Evolutionary conservation across 148 eudicot species (phyloP), one percentile per base, ranked within the genome.

Genomic region (Salicornia ramosissima): DNA sequence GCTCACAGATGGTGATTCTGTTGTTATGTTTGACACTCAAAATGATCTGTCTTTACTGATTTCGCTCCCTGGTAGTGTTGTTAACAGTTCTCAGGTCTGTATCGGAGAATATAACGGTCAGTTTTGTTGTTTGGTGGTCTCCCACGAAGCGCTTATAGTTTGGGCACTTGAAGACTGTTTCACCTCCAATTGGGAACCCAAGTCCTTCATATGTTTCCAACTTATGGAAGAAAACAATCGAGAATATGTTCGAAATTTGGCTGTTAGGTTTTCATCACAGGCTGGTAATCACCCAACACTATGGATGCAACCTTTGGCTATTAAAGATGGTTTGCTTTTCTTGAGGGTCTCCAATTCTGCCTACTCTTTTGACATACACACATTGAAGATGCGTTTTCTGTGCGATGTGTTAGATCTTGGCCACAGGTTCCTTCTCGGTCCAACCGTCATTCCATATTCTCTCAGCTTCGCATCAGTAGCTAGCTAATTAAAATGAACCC

Each of bases 221-320:
- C 49, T 36, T 12, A 65, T 76, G n/a, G 79, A 76, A 36, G 10
- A 57, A 57, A 47, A 65, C 22, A 76, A 76, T 36, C 75, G 52
- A 21, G 42, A 71, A 33, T 71, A 64, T 9, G 16, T 76, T 5
- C 29, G 34, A 43, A 71, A 71, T 42, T 24, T 76, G 36, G 79
- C 34, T 1, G 67, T 47, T 29, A 76, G 67, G n/a, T 67, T 71
- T 11, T 42, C 61, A 31, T 25, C 36, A 28, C 56, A 52, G 33
- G 5, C 55, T 56, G 36, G 49, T 24, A 28, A 64, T 8, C 30
- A 65, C 74, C 65, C 80, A n/a, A n/a, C n/a, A n/a, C n/a, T n/a
- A 28, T 77, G 79, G 79, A 66, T 76, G 58, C 67, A 71, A n/a
- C 71, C 70, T 16, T 49, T 65, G 79, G 79, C 79, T 19, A 65